Evolutionary conservation across 306 rosid genomes (phyloP), one percentile per base, ranked within the genome.

Genomic region (Begonia masoniana): DNA sequence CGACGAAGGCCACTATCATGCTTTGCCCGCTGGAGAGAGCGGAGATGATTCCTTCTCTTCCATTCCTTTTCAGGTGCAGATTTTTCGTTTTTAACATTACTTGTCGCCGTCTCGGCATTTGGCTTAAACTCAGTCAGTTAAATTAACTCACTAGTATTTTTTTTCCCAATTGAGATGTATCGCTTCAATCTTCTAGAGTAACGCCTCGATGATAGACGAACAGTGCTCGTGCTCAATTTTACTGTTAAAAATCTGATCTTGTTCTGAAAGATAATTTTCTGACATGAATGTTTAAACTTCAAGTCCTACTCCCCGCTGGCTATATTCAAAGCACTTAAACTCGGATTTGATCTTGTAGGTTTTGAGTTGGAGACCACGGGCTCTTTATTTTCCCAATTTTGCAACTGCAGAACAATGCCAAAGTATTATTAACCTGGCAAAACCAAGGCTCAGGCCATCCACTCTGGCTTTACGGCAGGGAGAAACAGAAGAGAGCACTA

Each of bases 301-400:
- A 16, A 16, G 15, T 61, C 35, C n/a, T 61, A 41, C 47, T 0
- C 11, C 13, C 42, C 17, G 17, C 51, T 17, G 13, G n/a, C 41
- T 39, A 50, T 1, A 26, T 47, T n/a, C 35, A 59, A 6, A 21
- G 11, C 31, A 15, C 50, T 58, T 59, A 47, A 56, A 47, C 19
- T 47, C 56, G 62, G 62, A 15, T 15, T 17, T 1, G 14, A 57
- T 19, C 15, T 31, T 56, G 68, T 60, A 86, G 99, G 68, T 86
- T 60, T 79, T 91, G 75, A 91, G 96, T 64, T 91, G 99, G 96
- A 64, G 46, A 42, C 99, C 96, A 10, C 87, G 88, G 16, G 84
- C 92, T 12, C 56, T 78, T 2, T 81, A 79, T 72, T 91, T 91
- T 74, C 96, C 99, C 10, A 78, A 83, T 72, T 91, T 91, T 68